These are phyloP conservation scores for Alnus glutinosa DNA, from an alignment of 306 rosid species.

Conservation along the genomic window DNA sequence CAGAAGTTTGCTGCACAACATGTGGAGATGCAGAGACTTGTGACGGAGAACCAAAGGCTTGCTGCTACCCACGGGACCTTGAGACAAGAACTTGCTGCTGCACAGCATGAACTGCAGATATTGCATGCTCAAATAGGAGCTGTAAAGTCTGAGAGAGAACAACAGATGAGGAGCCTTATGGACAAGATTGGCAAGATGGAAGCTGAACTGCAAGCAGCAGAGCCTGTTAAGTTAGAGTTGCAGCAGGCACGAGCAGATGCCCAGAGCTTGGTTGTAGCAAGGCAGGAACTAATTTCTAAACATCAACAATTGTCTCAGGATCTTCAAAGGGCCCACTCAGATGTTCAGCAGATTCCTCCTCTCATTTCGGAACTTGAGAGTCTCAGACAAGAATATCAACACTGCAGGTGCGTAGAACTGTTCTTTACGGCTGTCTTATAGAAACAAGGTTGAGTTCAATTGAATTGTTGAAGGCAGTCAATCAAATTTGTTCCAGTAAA, in stretches of 20 bases:
- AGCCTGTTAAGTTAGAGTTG: conserved; percentile 66
- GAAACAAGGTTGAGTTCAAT: neutral
- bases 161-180: conserved; percentile 51
- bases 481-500: neutral
- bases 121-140: conserved; percentile 67
- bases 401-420: conserved; percentile 62
- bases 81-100: conserved; percentile 85
- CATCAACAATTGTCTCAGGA: conserved; percentile 74
- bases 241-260: conserved; percentile 78
- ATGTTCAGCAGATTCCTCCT: conserved; percentile 79
- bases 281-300: conserved; percentile 76
- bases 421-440: conserved; percentile 8
- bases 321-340: conserved; percentile 75
- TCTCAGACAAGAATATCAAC: conserved; percentile 89
- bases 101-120: conserved; percentile 88
- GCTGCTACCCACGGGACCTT: conserved; percentile 75
- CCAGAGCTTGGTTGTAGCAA: conserved; percentile 54
- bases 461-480: neutral
- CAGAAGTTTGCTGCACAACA: conserved; percentile 93
- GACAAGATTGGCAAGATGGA: conserved; percentile 86
- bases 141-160: conserved; percentile 77
- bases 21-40: conserved; percentile 82
- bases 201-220: conserved; percentile 54
- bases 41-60: conserved; percentile 77
- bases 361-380: conserved; percentile 69